Base-by-base conservation (phyloP, 306 rosid genomes). In the Astragalus membranaceus region DNA sequence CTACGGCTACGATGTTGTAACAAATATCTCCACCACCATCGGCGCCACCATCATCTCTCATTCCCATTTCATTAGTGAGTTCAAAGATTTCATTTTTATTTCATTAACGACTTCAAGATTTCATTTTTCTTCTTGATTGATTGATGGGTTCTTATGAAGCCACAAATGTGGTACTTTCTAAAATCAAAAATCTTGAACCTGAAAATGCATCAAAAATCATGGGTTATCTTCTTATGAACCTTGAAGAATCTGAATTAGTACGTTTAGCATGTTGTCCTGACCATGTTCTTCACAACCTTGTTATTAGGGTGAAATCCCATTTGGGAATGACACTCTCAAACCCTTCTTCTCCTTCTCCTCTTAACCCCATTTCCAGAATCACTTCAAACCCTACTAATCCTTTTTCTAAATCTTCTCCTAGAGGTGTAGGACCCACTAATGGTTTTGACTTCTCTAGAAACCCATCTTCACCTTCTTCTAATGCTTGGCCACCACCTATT, bases 131-230 rank as follows among this genome's bases (percentile, higher is more conserved):
- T 1, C 5, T 55, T 15, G 30, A 26, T 55, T 29, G 1, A 7
- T 42, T 58, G 35, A 92, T 90, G 96, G 96, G 85, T 87, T 79
- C 96, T 29, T 85, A 65, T 58, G 98, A 93, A 77, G 97, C 97
- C 20, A 90, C 94, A 2, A 83, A 74, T 75, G 74, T 84, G 42
- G 93, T 93, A 4, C 85, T 86, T 12, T 52, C 96, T 0, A 89
- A 86, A 71, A 82, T 93, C 69, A 92, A 88, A 53, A 76, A 49
- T 59, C 54, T 90, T 52, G 98, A 93, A 20, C 96, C 97, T 4
- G 98, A 93, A 15, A 81, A 85, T 75, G 97, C 98, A 5, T 82
- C 96, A 0, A 93, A 88, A 82, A 93, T 93, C 79, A 88, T 93
- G 98, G 98, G 98, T 39, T 87, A 53, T 52, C 86, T 93, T 43